phyloP scores from a whole-genome alignment of 2,329 filamentous ascomycete species.

The Cytospora piceae region DNA sequence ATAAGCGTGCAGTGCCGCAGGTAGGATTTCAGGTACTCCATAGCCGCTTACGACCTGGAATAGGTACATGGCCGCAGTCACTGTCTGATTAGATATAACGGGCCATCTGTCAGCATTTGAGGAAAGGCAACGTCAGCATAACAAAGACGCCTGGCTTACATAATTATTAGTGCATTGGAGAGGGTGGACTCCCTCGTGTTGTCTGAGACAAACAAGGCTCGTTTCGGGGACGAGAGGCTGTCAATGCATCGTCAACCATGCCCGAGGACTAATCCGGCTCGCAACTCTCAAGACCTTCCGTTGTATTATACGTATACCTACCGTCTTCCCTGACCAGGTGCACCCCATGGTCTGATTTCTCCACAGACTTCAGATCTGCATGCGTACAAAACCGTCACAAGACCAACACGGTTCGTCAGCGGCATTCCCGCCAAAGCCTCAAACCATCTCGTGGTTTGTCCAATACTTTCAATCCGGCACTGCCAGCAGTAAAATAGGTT shows the following conservation, averaged over 20 bases:
- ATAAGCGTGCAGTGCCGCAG: background rate
- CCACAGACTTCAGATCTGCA: background rate
- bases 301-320: background rate
- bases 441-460: background rate
- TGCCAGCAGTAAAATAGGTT: background rate
- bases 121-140: too few relatives aligned
- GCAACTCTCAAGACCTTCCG: background rate
- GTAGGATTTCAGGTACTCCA: background rate
- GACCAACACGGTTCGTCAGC: background rate
- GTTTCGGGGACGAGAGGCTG: background rate
- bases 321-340: background rate
- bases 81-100: too few relatives aligned
- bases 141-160: too few relatives aligned
- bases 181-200: background rate
- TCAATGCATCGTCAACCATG: background rate
- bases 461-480: background rate
- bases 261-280: background rate
- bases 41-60: background rate
- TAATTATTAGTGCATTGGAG: too few relatives aligned
- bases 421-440: background rate
- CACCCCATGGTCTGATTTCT: background rate
- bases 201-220: background rate
- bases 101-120: background rate
- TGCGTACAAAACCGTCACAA: background rate
- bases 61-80: background rate